Percentiles rank a stretch among this genome's conserved stretches.
Evolutionary conservation across 2,329 filamentous ascomycete species (phyloP).

Genomic region (Verruconis gallopava): DNA sequence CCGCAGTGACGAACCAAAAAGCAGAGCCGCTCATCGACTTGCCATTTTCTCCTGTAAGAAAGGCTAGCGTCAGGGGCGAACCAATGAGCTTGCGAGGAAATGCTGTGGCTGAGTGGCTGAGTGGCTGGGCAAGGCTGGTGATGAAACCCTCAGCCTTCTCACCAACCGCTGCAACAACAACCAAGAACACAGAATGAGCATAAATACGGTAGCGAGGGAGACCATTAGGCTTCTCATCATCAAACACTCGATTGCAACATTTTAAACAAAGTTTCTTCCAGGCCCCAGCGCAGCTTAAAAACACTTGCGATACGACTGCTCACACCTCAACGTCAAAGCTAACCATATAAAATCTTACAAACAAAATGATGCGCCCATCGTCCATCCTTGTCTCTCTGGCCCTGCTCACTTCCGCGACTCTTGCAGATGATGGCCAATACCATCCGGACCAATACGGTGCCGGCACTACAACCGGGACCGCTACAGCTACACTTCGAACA

Average conservation of each 20-base stretch:
- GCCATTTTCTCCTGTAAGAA: too few relatives aligned
- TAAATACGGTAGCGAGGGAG: not conserved
- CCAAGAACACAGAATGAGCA: too few relatives aligned
- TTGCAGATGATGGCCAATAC: conserved; percentile 8
- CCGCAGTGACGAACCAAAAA: too few relatives aligned
- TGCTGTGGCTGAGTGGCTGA: too few relatives aligned
- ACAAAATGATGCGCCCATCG: conserved; percentile 7
- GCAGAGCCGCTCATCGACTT: too few relatives aligned
- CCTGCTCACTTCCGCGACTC: conserved; percentile 5
- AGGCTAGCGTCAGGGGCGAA: too few relatives aligned
- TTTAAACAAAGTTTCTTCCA: not conserved
- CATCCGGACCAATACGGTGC: conserved; percentile 1
- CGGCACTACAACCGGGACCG: not conserved
- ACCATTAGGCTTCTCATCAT: not conserved
- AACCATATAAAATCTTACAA: too few relatives aligned
- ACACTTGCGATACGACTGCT: not conserved
- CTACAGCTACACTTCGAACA: not conserved
- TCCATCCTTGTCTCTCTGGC: conserved; percentile 6
- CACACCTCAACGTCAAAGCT: conserved; percentile 6
- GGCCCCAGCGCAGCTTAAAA: not conserved
- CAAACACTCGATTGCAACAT: not conserved
- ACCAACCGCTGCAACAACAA: too few relatives aligned
- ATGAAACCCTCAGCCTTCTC: not conserved
- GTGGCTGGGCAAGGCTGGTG: not conserved
- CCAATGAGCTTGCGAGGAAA: not conserved